Conservation (phyloP, 352 stramenopile genomes). For the Thalassiosira allenii region DNA sequence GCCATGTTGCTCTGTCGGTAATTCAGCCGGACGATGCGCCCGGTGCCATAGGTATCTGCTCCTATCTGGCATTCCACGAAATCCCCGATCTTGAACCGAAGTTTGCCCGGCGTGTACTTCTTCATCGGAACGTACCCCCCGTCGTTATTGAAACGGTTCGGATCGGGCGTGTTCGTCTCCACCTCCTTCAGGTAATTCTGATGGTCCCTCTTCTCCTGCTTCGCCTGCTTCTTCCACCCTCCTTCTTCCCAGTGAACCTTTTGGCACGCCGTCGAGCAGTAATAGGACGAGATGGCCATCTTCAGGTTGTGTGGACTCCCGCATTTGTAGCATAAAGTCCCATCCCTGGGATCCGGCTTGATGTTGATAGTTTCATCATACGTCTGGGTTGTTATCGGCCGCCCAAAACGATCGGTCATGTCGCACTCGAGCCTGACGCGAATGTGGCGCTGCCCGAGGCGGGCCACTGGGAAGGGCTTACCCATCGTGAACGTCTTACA, state of each 20-base stretch:
- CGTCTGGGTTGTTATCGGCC: too few species aligned
- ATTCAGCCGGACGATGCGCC: constrained; percentile 29
- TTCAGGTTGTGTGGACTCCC: constrained; percentile 46
- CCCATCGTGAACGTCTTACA: constrained; percentile 22
- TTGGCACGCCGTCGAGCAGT: constrained; percentile 62
- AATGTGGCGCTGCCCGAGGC: constrained; percentile 34
- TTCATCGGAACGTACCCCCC: constrained; percentile 4
- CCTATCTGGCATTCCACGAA: constrained; percentile 47
- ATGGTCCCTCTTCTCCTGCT: constrained; percentile 40
- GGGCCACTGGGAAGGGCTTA: background rate
- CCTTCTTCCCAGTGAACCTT: constrained; percentile 34
- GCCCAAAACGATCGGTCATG: too few species aligned
- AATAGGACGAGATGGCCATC: constrained; percentile 46
- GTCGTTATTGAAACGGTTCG: constrained; percentile 31
- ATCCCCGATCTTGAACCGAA: constrained; percentile 35
- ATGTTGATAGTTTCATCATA: constrained; percentile 39
- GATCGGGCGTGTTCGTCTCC: constrained; percentile 21
- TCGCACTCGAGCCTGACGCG: too few species aligned
- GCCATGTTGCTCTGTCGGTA: constrained; percentile 34
- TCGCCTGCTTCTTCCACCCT: constrained; percentile 52
- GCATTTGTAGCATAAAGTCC: constrained; percentile 41
- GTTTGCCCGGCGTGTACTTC: constrained; percentile 21
- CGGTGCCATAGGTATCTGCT: constrained; percentile 22
- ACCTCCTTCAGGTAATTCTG: constrained; percentile 41
- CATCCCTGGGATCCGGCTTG: constrained; percentile 34